phyloP scores from a whole-genome alignment of 345 rosid genomes.

The Citrus australasica region DNA sequence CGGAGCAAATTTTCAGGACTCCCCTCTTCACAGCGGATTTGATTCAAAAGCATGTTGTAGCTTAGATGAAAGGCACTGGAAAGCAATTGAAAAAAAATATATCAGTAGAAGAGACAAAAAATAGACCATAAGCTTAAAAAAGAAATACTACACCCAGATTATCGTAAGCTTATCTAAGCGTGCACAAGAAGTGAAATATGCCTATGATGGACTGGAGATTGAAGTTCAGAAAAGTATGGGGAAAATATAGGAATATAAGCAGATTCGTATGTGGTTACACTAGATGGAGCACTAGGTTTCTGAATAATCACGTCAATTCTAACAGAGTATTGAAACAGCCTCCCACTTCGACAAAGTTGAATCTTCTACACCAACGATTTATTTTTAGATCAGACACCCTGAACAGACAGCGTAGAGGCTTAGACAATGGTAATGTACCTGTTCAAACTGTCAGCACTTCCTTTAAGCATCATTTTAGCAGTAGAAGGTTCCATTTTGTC shows the following conservation, averaged over 20 bases:
- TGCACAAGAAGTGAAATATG: background rate
- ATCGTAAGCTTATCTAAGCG: background rate
- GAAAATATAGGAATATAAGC: background rate
- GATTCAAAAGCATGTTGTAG: constrained; percentile 98
- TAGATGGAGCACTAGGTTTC: background rate
- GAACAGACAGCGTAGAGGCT: background rate
- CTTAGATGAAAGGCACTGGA: constrained; percentile 95
- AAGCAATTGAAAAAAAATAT: background rate
- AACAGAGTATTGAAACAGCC: background rate
- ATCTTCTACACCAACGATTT: background rate
- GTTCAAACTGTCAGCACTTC: constrained; percentile 94
- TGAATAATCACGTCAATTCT: background rate
- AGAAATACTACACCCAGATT: too few relatives aligned
- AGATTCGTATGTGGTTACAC: background rate
- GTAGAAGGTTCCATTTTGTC: constrained; percentile 96
- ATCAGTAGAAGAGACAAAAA: constrained; percentile 5
- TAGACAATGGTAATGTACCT: constrained; percentile 48
- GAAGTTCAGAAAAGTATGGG: background rate
- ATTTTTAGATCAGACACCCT: background rate
- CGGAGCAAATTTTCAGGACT: constrained; percentile 96
- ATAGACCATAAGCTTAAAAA: background rate
- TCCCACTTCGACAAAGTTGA: background rate
- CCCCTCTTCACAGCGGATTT: constrained; percentile 91
- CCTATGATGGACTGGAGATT: background rate
- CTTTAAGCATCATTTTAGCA: constrained; percentile 93